A percentile compares a stretch with the other conserved stretches of the same genome.
phyloP scores from a whole-genome alignment of 2,329 filamentous ascomycete species.

The Fusarium napiforme region DNA sequence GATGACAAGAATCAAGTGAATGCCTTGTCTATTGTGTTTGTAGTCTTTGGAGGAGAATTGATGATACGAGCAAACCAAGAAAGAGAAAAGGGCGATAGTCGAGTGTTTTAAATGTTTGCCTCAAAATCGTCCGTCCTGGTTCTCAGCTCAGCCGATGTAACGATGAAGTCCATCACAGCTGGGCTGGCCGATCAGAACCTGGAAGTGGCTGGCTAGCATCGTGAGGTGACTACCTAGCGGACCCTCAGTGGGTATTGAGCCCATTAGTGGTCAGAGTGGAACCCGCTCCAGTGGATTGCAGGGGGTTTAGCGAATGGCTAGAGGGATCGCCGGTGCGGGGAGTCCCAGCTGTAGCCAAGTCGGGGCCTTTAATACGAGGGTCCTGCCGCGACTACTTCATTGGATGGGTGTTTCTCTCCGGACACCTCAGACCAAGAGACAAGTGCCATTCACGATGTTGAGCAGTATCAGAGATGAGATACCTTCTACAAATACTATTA shows the following conservation, averaged over 20 bases:
- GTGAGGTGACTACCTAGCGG: slow-evolving; percentile 6
- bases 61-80: slow-evolving; percentile 18
- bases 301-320: slow-evolving; percentile 30
- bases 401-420: slow-evolving; percentile 15
- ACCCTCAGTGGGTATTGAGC: slow-evolving; percentile 19
- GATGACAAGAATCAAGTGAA: background rate
- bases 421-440: background rate
- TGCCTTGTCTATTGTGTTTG: background rate
- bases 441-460: slow-evolving; percentile 5
- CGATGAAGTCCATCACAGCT: slow-evolving; percentile 23
- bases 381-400: slow-evolving; percentile 28
- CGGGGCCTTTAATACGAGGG: slow-evolving; percentile 36
- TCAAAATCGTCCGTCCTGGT: slow-evolving; percentile 15
- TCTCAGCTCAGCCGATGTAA: slow-evolving; percentile 27
- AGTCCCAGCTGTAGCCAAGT: slow-evolving; percentile 33
- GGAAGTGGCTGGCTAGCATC: slow-evolving; percentile 25
- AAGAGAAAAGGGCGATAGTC: slow-evolving; percentile 10
- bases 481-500: background rate
- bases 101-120: slow-evolving; percentile 26
- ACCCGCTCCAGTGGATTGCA: slow-evolving; percentile 8
- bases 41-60: background rate
- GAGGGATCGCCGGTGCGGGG: slow-evolving; percentile 36
- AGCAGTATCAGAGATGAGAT: background rate
- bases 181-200: slow-evolving; percentile 9
- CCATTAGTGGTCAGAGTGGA: slow-evolving; percentile 4